Evolutionary conservation across 2,329 filamentous ascomycete genomes (phyloP), one percentile per base, ranked within the genome.

Genomic region (Trichoderma oligosporum): DNA sequence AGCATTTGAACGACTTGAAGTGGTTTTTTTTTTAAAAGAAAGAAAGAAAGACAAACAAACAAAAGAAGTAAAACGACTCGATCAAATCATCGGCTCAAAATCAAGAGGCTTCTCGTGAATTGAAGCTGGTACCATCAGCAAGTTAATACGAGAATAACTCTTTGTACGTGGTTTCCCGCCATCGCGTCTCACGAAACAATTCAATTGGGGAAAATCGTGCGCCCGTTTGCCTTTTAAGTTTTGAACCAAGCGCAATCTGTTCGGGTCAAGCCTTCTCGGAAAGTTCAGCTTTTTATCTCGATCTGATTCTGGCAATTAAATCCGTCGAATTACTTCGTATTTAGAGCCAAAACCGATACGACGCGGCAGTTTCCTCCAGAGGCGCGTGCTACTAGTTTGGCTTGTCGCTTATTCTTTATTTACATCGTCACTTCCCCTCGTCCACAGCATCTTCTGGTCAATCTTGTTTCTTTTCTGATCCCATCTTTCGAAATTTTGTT

Each of bases 351-450:
- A 14, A 52, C n/a, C 47, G 33, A 14, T 24, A 25, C 47, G 20
- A n/a, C 47, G 24, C 36, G 22, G 35, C 36, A 52, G 48, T 18
- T 18, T n/a, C 14, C 25, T 41, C 24, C 33, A 12, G 20, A n/a
- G n/a, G n/a, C n/a, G n/a, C n/a, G n/a, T n/a, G n/a, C n/a, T n/a
- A n/a, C n/a, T n/a, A n/a, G n/a, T 46, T 35, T 54, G 44, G 46
- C 51, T 35, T 24, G 27, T 55, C 42, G 18, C 42, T 35, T 46
- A 39, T 14, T 45, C 56, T 31, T 36, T 25, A 29, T 24, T 31
- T 41, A 35, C 44, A n/a, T 56, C 57, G 57, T 35, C 38, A 33
- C 57, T 55, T 55, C 51, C 51, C n/a, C 39, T 35, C 33, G 27
- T 47, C 38, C n/a, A 33, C 51, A 33, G 41, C 47, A 44, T 35